phyloP scores from a whole-genome alignment of 2,329 filamentous ascomycete species.

The Diplodia scrobiculata region DNA sequence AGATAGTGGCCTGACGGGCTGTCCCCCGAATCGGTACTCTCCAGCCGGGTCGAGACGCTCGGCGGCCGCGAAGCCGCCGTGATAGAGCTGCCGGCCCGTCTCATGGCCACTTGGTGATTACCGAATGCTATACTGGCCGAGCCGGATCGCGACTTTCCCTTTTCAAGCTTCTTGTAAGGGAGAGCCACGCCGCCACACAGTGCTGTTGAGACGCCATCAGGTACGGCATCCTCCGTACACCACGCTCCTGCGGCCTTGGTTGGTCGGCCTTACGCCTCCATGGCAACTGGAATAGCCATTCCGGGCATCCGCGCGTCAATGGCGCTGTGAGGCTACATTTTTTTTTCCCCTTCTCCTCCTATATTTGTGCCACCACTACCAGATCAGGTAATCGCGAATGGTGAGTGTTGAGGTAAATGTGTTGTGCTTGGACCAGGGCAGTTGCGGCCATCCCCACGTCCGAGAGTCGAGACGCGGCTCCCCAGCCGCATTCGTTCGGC shows the following conservation, averaged over 20 bases:
- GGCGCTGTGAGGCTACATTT: not conserved
- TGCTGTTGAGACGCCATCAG: slow-evolving; percentile 14
- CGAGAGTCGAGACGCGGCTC: not conserved
- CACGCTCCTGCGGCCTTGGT: not conserved
- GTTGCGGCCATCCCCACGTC: slow-evolving; percentile 11
- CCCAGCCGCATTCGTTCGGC: slow-evolving; percentile 18
- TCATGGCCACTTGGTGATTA: slow-evolving; percentile 2
- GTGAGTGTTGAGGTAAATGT: slow-evolving; percentile 7
- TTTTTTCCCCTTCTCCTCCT: not conserved
- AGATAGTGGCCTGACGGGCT: not conserved
- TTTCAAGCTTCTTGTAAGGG: not conserved
- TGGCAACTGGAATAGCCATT: not conserved
- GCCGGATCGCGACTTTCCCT: not conserved
- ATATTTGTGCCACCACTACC: not conserved
- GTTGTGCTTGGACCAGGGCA: not conserved
- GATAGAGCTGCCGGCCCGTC: slow-evolving; percentile 12
- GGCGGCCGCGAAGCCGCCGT: slow-evolving; percentile 16
- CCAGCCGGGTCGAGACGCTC: not conserved
- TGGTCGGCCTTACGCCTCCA: not conserved
- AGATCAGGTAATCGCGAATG: slow-evolving; percentile 1
- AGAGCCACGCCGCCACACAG: not conserved
- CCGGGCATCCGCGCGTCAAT: not conserved
- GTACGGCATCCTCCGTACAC: not conserved
- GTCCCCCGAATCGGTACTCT: not conserved
- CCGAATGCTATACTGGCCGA: slow-evolving; percentile 14